Evolutionary conservation across 306 rosid species (phyloP).

Genomic region (Prunus fruticosa): DNA sequence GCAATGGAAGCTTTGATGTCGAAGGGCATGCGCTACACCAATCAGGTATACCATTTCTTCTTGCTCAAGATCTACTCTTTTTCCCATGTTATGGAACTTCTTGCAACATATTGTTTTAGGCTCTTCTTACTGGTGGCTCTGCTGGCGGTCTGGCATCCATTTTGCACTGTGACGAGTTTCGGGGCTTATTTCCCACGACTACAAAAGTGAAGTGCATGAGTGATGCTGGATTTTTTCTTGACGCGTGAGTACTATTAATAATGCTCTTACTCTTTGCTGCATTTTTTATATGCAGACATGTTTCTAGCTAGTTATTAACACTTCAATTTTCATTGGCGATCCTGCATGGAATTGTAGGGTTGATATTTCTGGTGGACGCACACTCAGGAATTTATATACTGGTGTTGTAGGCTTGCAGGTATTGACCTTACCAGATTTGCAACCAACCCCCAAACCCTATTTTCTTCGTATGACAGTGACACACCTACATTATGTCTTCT

Average conservation of each 20-base stretch:
- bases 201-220: conserved; percentile 80
- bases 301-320: conserved; percentile 9
- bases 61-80: not conserved
- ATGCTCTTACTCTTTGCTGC: conserved; percentile 16
- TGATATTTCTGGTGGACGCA: conserved; percentile 62
- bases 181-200: conserved; percentile 45
- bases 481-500: no score
- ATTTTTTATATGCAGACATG: not conserved
- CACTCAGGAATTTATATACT: conserved; percentile 53
- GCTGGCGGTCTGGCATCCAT: conserved; percentile 85
- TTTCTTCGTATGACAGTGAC: no score
- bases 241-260: conserved; percentile 38
- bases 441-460: no score
- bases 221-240: conserved; percentile 83
- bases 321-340: conserved; percentile 5
- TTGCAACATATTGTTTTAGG: conserved; percentile 38
- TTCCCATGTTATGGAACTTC: not conserved
- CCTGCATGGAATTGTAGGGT: conserved; percentile 31
- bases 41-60: conserved; percentile 39
- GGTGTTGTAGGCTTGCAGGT: conserved; percentile 85
- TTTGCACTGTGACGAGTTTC: conserved; percentile 75
- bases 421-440: conserved; percentile 4
- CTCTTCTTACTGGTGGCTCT: conserved; percentile 86
- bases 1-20: conserved; percentile 73
- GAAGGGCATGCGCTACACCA: conserved; percentile 67